Base-by-base conservation (phyloP, 2,329 filamentous ascomycete species). In the Claviceps sp. region DNA sequence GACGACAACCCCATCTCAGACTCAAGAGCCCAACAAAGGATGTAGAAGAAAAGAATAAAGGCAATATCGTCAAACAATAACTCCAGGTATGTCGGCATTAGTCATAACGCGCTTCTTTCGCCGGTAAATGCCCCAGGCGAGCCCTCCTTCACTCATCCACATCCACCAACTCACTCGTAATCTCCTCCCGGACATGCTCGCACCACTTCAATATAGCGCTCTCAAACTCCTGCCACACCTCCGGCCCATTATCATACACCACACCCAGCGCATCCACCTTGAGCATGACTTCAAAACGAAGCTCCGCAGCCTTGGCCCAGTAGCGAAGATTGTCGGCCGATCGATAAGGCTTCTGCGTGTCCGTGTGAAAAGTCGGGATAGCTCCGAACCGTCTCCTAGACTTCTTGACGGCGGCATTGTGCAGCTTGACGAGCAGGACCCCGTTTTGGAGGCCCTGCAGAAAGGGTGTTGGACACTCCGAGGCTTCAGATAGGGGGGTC, bases 291-390 rank as follows among this genome's bases (percentile, higher is more conserved):
- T 97, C 93, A 84, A 91, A 98, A 52, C 93, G 82, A 54, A 97
- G 75, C 70, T 98, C 90, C 7, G 90, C 89, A 1, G 91, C 93
- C 72, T 98, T 98, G 68, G 87, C 80, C 91, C 93, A 98, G 73
- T 86, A 98, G 42, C 89, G 81, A 56, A 98, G 75, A 65, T 98
- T 98, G 60, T 98, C 93, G 3, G 90, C 89, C 56, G 84, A 84
- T 48, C 93, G 85, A 66, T 98, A 98, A 0, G 93, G 93, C 69
- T 97, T 97, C 55, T 82, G 84, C 10, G 93, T 91, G 66, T 98
- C 89, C n/a, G 82, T 84, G 66, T 97, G 93, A 67, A 85, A 96
- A 10, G 79, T 78, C 53, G 88, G 89, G 63, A 98, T 96, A 56
- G 87, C 81, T 50, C 90, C 89, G 64, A 97, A 97, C 7, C 86